phyloP scores from a whole-genome alignment of 164 flowering plant genomes.

The Aristolochia californica region DNA sequence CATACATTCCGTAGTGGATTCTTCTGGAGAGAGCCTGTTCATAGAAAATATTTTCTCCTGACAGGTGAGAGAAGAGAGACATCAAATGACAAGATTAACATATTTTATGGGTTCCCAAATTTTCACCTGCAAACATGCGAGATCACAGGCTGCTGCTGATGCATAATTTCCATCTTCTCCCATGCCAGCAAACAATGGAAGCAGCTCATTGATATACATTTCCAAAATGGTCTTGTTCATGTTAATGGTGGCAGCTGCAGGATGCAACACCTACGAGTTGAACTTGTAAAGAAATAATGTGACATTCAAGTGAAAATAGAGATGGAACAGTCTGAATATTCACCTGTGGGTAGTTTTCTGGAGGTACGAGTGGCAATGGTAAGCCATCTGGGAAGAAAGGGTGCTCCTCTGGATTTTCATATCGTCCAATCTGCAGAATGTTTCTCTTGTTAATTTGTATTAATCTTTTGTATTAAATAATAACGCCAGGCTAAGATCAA shows the following conservation, averaged over 20 bases:
- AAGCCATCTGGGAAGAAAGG: constrained; percentile 72
- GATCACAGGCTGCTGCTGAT: constrained; percentile 48
- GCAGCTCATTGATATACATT: constrained; percentile 41
- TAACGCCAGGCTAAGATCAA: background rate
- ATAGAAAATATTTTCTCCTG: background rate
- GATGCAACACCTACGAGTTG: constrained; percentile 53
- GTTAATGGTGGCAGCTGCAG: constrained; percentile 46
- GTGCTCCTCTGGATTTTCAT: constrained; percentile 61
- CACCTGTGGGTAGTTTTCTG: constrained; percentile 29
- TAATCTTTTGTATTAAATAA: background rate
- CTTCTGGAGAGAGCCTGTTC: constrained; percentile 78
- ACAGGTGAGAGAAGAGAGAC: background rate
- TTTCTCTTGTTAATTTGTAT: background rate
- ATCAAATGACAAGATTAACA: background rate
- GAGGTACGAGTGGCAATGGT: constrained; percentile 36
- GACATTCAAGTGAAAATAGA: background rate
- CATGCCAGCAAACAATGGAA: constrained; percentile 41
- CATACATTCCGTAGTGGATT: constrained; percentile 84
- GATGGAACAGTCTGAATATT: background rate
- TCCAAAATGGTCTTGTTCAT: constrained; percentile 60
- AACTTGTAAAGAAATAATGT: background rate
- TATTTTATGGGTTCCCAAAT: background rate
- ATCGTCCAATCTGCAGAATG: constrained; percentile 53
- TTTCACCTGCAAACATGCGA: constrained; percentile 67
- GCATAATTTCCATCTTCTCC: constrained; percentile 85